Evolutionary conservation across 2,329 filamentous ascomycete species (phyloP).

Genomic region (Aspergillus sp.): DNA sequence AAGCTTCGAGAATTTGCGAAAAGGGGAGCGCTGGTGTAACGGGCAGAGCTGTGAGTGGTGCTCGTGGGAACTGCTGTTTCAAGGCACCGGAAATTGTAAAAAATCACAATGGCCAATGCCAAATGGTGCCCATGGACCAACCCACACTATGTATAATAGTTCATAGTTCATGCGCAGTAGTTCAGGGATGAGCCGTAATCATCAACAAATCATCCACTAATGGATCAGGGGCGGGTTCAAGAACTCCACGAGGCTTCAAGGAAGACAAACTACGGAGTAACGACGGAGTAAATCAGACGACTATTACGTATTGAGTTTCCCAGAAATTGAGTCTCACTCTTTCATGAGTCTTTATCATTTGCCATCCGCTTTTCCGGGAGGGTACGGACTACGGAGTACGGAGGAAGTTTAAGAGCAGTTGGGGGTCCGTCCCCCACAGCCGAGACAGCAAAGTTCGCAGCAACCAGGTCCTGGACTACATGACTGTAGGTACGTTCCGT

Average conservation of each 20-base stretch:
- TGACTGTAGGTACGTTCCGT: too few relatives aligned
- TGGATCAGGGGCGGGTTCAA: background rate
- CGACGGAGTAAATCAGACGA: background rate
- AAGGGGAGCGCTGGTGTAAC: slow-evolving; percentile 20
- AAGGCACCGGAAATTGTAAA: background rate
- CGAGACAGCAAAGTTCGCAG: too few relatives aligned
- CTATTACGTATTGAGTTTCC: too few relatives aligned
- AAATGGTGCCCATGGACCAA: slow-evolving; percentile 4
- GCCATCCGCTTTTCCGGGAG: too few relatives aligned
- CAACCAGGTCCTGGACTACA: too few relatives aligned
- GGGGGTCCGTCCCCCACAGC: too few relatives aligned
- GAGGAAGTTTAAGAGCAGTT: too few relatives aligned
- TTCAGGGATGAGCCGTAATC: slow-evolving; percentile 14
- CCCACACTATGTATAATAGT: slow-evolving; percentile 14
- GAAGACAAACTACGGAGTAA: background rate
- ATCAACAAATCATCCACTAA: slow-evolving; percentile 5
- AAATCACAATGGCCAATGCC: background rate
- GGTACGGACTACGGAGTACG: too few relatives aligned
- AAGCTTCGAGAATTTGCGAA: slow-evolving; percentile 39
- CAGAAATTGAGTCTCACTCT: too few relatives aligned
- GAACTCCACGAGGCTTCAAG: background rate
- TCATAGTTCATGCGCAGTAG: slow-evolving; percentile 12
- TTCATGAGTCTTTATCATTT: too few relatives aligned
- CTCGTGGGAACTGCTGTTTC: background rate
- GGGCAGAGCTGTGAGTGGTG: background rate